Evolutionary conservation across 768 basidiomycete genomes (phyloP).

Genomic region (Tulasnella sp.): DNA sequence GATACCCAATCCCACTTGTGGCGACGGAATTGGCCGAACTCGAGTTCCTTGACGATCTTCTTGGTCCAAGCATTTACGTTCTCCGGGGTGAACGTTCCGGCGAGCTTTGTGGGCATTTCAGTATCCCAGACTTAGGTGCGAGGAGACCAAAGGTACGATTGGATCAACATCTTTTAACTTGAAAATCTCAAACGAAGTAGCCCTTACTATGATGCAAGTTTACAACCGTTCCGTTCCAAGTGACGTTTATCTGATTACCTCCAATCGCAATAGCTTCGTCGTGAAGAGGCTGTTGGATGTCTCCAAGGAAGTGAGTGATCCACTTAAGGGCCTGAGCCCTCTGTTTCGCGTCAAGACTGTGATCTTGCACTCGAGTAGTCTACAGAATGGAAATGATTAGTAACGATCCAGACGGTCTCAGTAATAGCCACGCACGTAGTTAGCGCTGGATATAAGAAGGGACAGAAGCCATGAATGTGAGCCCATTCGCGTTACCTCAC

Average conservation of each 20-base stretch:
- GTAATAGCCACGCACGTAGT: conserved; percentile 4
- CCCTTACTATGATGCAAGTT: conserved; percentile 15
- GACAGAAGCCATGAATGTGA: neutral
- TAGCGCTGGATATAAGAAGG: neutral
- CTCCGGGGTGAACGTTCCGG: neutral
- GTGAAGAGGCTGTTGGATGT: conserved; percentile 11
- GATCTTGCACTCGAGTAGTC: conserved; percentile 4
- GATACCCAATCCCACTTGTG: neutral
- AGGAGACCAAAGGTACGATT: too few relatives aligned
- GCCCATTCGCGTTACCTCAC: too few relatives aligned
- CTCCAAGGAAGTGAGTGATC: conserved; percentile 7
- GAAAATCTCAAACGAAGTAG: neutral
- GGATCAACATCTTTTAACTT: too few relatives aligned
- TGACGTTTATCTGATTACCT: neutral
- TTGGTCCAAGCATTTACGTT: conserved; percentile 6
- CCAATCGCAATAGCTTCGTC: neutral
- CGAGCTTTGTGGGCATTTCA: neutral
- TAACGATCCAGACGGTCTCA: too few relatives aligned
- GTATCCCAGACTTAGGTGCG: conserved; percentile 16
- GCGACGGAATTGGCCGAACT: neutral
- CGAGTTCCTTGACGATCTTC: neutral
- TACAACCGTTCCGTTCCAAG: neutral
- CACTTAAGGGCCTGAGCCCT: neutral
- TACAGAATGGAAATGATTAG: neutral
- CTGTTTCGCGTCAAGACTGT: neutral